Conservation (phyloP, 768 basidiomycete genomes). For the Boletus eberwhitei region DNA sequence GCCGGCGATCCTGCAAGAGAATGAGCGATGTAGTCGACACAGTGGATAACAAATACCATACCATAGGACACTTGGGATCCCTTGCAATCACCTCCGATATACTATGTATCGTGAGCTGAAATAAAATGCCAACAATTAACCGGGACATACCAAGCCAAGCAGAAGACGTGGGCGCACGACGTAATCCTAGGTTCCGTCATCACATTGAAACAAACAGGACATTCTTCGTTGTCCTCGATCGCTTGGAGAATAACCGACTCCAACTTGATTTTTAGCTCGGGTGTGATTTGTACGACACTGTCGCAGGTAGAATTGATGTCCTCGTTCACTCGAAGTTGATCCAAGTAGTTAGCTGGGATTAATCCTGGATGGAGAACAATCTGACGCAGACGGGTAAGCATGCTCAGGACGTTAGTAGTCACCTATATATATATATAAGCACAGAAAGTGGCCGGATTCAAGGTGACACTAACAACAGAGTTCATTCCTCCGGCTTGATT, state of each 20-base stretch:
- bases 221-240: slow-evolving; percentile 81
- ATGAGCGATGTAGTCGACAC: not conserved
- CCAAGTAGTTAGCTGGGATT: slow-evolving; percentile 66
- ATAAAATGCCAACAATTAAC: not conserved
- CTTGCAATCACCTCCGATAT: slow-evolving; percentile 67
- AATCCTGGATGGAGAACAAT: slow-evolving; percentile 76
- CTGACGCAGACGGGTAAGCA: slow-evolving; percentile 87
- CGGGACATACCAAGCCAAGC: slow-evolving; percentile 56
- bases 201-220: slow-evolving; percentile 68
- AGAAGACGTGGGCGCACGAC: slow-evolving; percentile 69
- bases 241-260: slow-evolving; percentile 58
- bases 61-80: slow-evolving; percentile 83
- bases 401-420: slow-evolving; percentile 67
- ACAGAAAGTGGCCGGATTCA: not conserved
- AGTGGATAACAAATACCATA: slow-evolving; percentile 24
- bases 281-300: slow-evolving; percentile 41
- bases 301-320: slow-evolving; percentile 22
- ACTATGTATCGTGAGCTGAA: slow-evolving; percentile 33
- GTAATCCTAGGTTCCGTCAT: slow-evolving; percentile 70
- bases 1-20: slow-evolving; percentile 62
- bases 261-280: slow-evolving; percentile 52
- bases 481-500: slow-evolving; percentile 35
- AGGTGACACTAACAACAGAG: slow-evolving; percentile 35
- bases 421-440: slow-evolving; percentile 38
- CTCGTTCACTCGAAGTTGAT: slow-evolving; percentile 45